phyloP scores from a whole-genome alignment of 345 rosid genomes.

The Erysimum cheiranthoides region DNA sequence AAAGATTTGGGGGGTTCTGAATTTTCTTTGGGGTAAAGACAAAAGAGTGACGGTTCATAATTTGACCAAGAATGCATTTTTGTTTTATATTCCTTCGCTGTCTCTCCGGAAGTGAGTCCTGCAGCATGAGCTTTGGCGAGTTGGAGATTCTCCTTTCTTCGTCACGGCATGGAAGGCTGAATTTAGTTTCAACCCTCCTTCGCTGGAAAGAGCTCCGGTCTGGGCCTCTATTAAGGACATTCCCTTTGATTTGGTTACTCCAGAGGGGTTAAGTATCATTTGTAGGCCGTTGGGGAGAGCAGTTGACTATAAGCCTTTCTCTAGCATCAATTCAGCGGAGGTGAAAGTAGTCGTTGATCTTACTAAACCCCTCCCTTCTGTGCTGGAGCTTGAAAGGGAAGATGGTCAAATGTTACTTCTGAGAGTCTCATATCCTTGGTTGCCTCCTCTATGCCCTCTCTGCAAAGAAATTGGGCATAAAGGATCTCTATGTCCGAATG shows the following conservation, averaged over 20 bases:
- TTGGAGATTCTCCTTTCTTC: neutral
- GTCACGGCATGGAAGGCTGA: neutral
- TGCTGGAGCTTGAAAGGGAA: no score
- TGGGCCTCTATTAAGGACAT: neutral
- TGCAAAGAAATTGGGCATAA: no score
- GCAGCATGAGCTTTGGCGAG: neutral
- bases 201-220: neutral
- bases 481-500: no score
- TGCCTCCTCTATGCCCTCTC: no score
- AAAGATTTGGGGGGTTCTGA: neutral
- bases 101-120: neutral
- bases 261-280: neutral
- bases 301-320: no score
- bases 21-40: neutral
- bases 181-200: neutral
- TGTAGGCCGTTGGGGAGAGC: no score
- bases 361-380: no score
- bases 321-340: no score
- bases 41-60: neutral
- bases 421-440: no score
- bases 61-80: rapidly evolving
- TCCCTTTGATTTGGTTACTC: neutral
- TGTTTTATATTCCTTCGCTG: neutral
- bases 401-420: no score
- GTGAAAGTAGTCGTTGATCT: no score